These are phyloP conservation scores for Phyllosticta capitalensis DNA, from an alignment of 2,329 filamentous ascomycete species.

Conservation along the genomic window DNA sequence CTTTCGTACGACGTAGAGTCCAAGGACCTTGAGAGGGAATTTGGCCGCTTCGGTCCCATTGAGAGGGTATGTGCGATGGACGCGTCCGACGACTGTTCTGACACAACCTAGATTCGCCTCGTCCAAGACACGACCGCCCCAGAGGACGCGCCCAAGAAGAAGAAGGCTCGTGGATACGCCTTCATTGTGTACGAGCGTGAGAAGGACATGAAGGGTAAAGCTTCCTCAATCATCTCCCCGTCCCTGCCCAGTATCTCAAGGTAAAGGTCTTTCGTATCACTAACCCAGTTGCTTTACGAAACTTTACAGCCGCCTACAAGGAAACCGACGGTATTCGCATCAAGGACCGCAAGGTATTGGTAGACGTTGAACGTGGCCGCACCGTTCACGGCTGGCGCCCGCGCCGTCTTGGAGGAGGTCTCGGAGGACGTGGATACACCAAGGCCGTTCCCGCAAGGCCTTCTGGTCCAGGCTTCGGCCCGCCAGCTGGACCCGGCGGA, in stretches of 20 bases:
- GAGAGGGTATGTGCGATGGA: conserved; percentile 59
- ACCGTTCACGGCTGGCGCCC: conserved; percentile 93
- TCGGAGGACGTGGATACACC: conserved; percentile 88
- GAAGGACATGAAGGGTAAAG: conserved; percentile 98
- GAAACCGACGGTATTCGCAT: conserved; percentile 82
- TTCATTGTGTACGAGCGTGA: conserved; percentile 97
- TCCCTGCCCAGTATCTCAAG: conserved; percentile 17
- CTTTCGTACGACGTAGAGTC: conserved; percentile 84
- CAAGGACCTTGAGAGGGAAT: conserved; percentile 85
- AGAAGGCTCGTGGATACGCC: conserved; percentile 81
- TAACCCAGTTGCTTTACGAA: conserved; percentile 55
- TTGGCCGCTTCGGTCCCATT: conserved; percentile 86
- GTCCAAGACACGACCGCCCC: conserved; percentile 66
- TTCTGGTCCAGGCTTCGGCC: conserved; percentile 50
- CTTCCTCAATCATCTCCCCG: conserved; percentile 31
- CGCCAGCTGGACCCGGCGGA: conserved; percentile 47
- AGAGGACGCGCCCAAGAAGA: conserved; percentile 46
- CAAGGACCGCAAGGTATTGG: conserved; percentile 82
- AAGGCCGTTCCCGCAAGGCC: conserved; percentile 67
- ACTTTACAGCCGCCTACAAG: conserved; percentile 75
- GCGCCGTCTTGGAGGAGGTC: conserved; percentile 78
- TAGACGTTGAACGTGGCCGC: conserved; percentile 91
- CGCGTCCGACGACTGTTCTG: background rate
- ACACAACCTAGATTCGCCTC: conserved; percentile 63
- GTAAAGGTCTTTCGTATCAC: conserved; percentile 30